Evolutionary conservation across 345 rosid species (phyloP), one percentile per base, ranked within the genome.

Genomic region (Gossypium mustelinum): DNA sequence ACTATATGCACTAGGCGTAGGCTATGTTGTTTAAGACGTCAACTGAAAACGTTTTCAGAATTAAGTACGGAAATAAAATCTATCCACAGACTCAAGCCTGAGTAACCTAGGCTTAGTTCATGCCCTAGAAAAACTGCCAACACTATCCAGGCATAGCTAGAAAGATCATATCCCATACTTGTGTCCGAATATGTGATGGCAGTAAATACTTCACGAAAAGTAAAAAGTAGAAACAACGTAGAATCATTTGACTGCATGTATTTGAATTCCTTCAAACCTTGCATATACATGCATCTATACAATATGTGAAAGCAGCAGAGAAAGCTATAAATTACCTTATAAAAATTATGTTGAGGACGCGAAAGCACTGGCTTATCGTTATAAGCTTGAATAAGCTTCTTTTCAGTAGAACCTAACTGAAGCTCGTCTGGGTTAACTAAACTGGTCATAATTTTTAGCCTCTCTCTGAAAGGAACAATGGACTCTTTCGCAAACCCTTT

Each of bases 341-440:
- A 67, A 11, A 67, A 67, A 47, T 47, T 67, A 27, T 67, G 71
- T 47, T 67, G 55, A 47, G 56, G 71, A 18, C 55, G 71, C 1
- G 71, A 67, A 48, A 67, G 71, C 56, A 67, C 55, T 0, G 97
- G 97, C 76, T 94, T 94, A 79, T 94, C 98, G 39, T 91, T 94
- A 75, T 92, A 94, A 77, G 92, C 91, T 34, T 86, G 84, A 17
- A 91, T 82, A 76, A 94, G 98, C 79, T 89, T 94, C 83, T 71
- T 92, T 54, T 94, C 98, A 1, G 97, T 68, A n/a, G 97, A 87
- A 83, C 92, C 85, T 77, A 91, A 61, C 76, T 77, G 79, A 44
- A 94, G 92, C 65, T 94, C 97, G 25, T 92, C 97, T 0, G 98
- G 95, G 81, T 94, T 94, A 22, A 86, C 90, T 57, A 90, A 56